Evolutionary conservation across 1,284 basidiomycete species (phyloP), one percentile per base, ranked within the genome.

Genomic region (Pascua sp.): DNA sequence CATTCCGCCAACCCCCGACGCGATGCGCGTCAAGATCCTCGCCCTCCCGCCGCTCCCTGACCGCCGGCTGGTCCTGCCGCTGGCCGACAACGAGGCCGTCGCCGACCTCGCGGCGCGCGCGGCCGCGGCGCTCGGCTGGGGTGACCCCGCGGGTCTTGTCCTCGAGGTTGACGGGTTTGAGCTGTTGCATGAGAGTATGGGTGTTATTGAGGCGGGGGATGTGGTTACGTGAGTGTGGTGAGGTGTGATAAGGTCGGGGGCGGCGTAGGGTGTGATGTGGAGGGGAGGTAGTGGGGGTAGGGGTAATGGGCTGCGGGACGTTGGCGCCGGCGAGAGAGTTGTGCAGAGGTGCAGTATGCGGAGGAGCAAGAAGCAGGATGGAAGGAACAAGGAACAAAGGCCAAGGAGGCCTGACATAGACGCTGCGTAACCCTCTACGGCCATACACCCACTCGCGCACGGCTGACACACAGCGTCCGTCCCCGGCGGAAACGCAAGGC

Each of bases 131-230:
- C 47, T 53, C 12, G 54, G 46, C 36, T 42, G 36, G 3, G 46
- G 39, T 17, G 41, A 36, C 15, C 39, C 15, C 47, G 13, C 24
- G 4, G 7, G 24, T 7, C 42, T 76, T 4, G 49, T 65, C 7
- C 55, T 78, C 44, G 72, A 76, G 57, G 64, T 78, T 11, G 77
- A 78, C 37, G 77, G 76, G 2, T 78, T 77, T 52, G 73, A 78
- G 62, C 63, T 78, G 9, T 46, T 77, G 13, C 65, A 57, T 13
- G 69, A 67, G 5, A 72, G 70, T 46, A 44, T 72, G 12, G 66
- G 60, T 5, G 63, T 76, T 12, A 56, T 78, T 0, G 63, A 72
- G 32, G 51, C 59, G 10, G 52, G 47, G 4, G 77, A 78, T 62
- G 67, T 77, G 0, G 64, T 78, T 2, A 62, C 55, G 77, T 77